A percentile compares a stretch with the other conserved stretches of the same genome.
Conservation (phyloP, 805 yeast genomes). For the Saccharomycopsis vini region DNA sequence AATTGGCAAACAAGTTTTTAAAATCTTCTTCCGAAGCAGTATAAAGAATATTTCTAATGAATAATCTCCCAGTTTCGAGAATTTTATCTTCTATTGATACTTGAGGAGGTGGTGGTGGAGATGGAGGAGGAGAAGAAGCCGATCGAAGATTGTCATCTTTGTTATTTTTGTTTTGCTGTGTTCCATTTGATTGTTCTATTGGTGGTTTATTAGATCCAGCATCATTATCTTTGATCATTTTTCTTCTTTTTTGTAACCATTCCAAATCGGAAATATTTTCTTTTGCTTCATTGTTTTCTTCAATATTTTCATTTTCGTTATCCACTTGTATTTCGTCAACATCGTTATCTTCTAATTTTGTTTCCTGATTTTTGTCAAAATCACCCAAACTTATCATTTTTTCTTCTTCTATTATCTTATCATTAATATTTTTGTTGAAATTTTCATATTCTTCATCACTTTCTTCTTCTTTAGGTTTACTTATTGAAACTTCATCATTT, state of each 20-base stretch:
- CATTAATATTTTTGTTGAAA: constrained; percentile 23
- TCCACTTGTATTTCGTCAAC: constrained; percentile 18
- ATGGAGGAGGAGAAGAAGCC: too few relatives aligned
- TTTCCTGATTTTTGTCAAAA: constrained; percentile 16
- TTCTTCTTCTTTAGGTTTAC: constrained; percentile 20
- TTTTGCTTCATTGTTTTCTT: constrained; percentile 22
- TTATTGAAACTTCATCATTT: neutral
- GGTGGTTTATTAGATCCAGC: too few relatives aligned
- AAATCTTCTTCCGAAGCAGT: constrained; percentile 76
- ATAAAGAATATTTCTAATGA: constrained; percentile 78
- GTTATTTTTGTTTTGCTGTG: constrained; percentile 8
- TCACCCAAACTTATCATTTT: constrained; percentile 39
- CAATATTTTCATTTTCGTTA: constrained; percentile 16
- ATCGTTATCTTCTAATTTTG: constrained; percentile 5
- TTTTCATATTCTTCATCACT: constrained; percentile 35
- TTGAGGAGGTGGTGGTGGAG: constrained; percentile 34
- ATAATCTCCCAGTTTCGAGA: constrained; percentile 66
- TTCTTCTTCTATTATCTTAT: constrained; percentile 32
- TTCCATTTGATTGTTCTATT: constrained; percentile 9
- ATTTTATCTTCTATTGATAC: constrained; percentile 45
- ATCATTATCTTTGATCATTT: constrained; percentile 53
- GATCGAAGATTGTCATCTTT: too few relatives aligned
- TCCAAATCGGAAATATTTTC: constrained; percentile 66
- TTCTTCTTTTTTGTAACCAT: constrained; percentile 74
- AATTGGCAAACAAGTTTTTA: constrained; percentile 49